Base-by-base conservation (phyloP, 371 early-diverging fungal species). In the Mucor ambiguus region DNA sequence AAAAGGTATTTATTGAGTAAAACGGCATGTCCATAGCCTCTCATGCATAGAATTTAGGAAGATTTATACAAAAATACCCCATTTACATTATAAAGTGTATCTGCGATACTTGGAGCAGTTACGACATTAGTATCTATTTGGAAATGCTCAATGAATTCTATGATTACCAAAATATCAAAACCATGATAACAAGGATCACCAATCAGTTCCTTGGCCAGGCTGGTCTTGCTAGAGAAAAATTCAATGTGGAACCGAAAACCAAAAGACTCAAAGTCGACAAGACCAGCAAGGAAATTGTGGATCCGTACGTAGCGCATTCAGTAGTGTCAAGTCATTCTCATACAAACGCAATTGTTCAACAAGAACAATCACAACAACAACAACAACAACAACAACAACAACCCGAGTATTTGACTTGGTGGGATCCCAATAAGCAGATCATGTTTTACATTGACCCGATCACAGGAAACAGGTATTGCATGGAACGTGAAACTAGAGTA, bases 11-110 rank as follows among this genome's bases (percentile, higher is more conserved):
- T 11, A 16, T 37, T 12, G 12, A 49, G 3, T 24, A 49, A 7
- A 1, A 49, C 3, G 8, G 5, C 9, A 49, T 11, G 9, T 24
- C 32, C 0, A 52, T 26, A 22, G 6, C 1, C 7, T 48, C 38
- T 66, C 18, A 38, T 29, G 28, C 1, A 55, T 1, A 0, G 16
- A 30, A 30, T 55, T 1, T 55, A 55, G 55, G 32, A 12, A 28
- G 32, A 6, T 55, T 55, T n/a, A 55, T 55, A 16, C 82, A 84
- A 41, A 73, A 74, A 18, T 65, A 85, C 61, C 89, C 88, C 1
- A 77, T 89, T 3, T 90, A 78, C 62, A 63, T 88, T 6, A 74
- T 89, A 5, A 74, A 77, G 32, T 41, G 89, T 16, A 65, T 57
- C 5, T 81, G 83, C 43, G 81, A 80, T 1, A 46, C 61, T 5